Conservation (phyloP, 23 red algal species). For the Gracilaria gracilis region DNA sequence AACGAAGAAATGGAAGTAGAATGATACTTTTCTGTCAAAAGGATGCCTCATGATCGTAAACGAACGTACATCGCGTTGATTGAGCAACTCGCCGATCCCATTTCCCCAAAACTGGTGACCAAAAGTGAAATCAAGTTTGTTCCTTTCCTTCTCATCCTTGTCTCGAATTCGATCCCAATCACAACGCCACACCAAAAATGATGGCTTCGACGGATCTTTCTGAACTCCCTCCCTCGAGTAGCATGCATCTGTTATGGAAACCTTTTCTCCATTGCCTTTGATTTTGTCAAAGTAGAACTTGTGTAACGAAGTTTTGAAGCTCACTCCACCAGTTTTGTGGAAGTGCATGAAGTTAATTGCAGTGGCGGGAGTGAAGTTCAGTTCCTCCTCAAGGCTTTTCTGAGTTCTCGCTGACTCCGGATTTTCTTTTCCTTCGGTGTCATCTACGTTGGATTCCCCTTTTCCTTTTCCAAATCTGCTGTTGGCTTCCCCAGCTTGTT, state of each 20-base stretch:
- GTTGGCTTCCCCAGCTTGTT: background rate
- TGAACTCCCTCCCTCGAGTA: conserved; percentile 23
- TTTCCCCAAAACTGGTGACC: conserved; percentile 65
- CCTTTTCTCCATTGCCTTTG: conserved; percentile 42
- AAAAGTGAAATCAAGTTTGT: conserved; percentile 55
- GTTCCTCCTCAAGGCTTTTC: conserved; percentile 2
- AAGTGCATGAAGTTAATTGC: conserved; percentile 78
- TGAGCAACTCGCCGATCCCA: conserved; percentile 51
- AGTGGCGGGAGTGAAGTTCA: conserved; percentile 36
- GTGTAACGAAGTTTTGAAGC: conserved; percentile 59
- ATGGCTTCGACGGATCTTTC: conserved; percentile 2
- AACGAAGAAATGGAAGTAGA: conserved; percentile 71
- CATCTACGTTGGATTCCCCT: background rate
- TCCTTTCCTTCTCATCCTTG: conserved; percentile 42
- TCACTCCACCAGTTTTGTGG: conserved; percentile 68
- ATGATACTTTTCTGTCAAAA: conserved; percentile 66
- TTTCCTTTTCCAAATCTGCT: background rate
- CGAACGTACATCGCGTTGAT: conserved; percentile 50
- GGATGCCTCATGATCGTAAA: conserved; percentile 67
- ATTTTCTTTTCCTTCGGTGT: background rate
- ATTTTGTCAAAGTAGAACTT: conserved; percentile 37
- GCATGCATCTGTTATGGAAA: conserved; percentile 42
- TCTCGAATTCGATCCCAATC: conserved; percentile 63
- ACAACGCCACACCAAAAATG: conserved; percentile 61
- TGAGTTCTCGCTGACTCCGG: background rate